Evolutionary conservation across 75 land plant genomes (phyloP).

Genomic region (Pinus albicaulis): DNA sequence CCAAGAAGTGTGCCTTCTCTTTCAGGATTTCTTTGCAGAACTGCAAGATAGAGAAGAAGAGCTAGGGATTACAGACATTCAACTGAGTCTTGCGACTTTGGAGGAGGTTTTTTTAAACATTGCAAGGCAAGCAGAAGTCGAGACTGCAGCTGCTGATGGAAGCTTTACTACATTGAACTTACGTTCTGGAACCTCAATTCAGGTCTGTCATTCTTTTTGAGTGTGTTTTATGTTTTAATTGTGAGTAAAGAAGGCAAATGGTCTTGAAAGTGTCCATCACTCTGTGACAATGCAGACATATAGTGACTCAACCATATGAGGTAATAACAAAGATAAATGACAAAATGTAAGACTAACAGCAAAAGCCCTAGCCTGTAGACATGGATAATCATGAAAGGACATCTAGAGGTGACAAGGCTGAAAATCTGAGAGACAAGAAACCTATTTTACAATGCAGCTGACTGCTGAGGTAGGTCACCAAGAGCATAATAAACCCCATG

Average conservation of each 20-base stretch:
- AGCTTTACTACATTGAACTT: conserved; percentile 24
- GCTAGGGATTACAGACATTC: conserved; percentile 26
- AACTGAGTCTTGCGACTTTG: conserved; percentile 19
- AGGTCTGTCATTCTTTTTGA: conserved; percentile 11
- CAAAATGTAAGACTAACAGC: background rate
- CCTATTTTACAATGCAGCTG: too few species aligned
- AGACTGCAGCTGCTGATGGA: conserved; percentile 39
- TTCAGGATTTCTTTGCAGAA: conserved; percentile 19
- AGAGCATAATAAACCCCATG: too few species aligned
- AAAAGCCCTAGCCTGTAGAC: background rate
- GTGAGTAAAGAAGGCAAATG: background rate
- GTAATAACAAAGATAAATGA: too few species aligned
- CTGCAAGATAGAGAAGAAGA: conserved; percentile 10
- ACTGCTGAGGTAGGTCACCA: too few species aligned
- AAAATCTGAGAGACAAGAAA: background rate
- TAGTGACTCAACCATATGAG: background rate
- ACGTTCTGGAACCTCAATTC: conserved; percentile 15
- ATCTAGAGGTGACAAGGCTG: background rate
- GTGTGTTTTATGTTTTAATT: background rate
- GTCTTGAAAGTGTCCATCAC: background rate
- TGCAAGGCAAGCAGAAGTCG: conserved; percentile 12
- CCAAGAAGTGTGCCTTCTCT: background rate
- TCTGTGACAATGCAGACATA: background rate
- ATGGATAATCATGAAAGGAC: background rate
- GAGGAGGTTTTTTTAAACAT: conserved; percentile 24